Percentiles rank a stretch among this genome's conserved stretches.
Conservation (phyloP, 2,329 filamentous ascomycete genomes). For the Fusarium poae region DNA sequence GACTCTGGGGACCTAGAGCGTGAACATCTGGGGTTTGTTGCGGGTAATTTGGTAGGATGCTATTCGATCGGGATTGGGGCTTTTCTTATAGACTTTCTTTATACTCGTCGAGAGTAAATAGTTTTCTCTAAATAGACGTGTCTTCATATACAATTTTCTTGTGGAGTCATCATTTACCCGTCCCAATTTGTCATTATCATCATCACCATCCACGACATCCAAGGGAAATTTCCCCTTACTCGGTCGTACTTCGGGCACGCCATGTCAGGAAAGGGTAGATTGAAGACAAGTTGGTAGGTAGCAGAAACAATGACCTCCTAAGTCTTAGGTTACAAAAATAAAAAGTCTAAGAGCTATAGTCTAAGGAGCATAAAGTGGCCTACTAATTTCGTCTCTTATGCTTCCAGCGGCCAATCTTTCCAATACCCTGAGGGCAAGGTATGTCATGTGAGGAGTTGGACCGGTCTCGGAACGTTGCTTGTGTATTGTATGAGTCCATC, state of each 20-base stretch:
- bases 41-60: too few relatives aligned
- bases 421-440: too few relatives aligned
- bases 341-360: too few relatives aligned
- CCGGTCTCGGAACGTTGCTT: background rate
- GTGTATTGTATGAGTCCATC: background rate
- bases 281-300: background rate
- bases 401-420: too few relatives aligned
- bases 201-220: too few relatives aligned
- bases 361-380: too few relatives aligned
- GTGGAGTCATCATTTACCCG: too few relatives aligned
- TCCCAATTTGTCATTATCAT: too few relatives aligned
- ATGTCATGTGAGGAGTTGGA: background rate
- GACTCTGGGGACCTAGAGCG: constrained; percentile 25
- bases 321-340: too few relatives aligned
- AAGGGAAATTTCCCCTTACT: background rate
- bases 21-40: background rate
- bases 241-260: constrained; percentile 6
- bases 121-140: background rate
- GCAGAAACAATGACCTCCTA: too few relatives aligned
- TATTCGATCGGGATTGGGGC: background rate
- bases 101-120: background rate
- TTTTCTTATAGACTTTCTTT: background rate
- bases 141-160: background rate
- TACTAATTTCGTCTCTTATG: too few relatives aligned
- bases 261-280: background rate